phyloP scores from a whole-genome alignment of 169 alveolate species.

The Cryptosporidium bovis region DNA sequence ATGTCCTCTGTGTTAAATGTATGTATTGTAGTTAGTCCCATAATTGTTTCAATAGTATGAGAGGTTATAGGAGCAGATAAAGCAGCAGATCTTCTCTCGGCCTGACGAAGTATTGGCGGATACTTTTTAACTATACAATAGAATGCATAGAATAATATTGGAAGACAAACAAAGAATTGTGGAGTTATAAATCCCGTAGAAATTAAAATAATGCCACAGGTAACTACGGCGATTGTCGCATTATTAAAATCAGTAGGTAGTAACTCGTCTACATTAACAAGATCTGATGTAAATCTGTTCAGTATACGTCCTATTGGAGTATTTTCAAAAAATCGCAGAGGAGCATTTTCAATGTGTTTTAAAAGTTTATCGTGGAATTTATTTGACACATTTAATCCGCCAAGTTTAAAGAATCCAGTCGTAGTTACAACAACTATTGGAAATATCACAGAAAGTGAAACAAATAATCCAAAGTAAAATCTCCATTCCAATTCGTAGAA shows the following conservation, averaged over 20 bases:
- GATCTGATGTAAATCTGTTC: slow-evolving; percentile 84
- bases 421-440: slow-evolving; percentile 3
- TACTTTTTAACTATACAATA: slow-evolving; percentile 46
- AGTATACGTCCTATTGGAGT: slow-evolving; percentile 85
- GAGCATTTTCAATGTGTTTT: slow-evolving; percentile 68
- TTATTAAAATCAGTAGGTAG: slow-evolving; percentile 44
- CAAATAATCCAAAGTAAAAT: not conserved
- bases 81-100: slow-evolving; percentile 60
- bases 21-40: slow-evolving; percentile 59
- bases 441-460: slow-evolving; percentile 5
- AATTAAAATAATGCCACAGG: slow-evolving; percentile 20
- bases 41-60: slow-evolving; percentile 57
- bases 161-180: slow-evolving; percentile 42
- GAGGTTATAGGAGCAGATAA: slow-evolving; percentile 60
- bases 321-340: slow-evolving; percentile 83
- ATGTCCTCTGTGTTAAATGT: slow-evolving; percentile 35
- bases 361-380: slow-evolving; percentile 41
- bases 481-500: slow-evolving; percentile 14
- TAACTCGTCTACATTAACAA: slow-evolving; percentile 75
- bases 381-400: slow-evolving; percentile 23
- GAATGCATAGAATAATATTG: slow-evolving; percentile 62
- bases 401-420: not conserved
- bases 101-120: slow-evolving; percentile 63
- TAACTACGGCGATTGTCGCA: slow-evolving; percentile 43
- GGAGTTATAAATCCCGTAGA: slow-evolving; percentile 53